These are phyloP conservation scores for Claviceps sp. DNA, from an alignment of 2,329 filamentous ascomycete genomes.

Conservation along the genomic window DNA sequence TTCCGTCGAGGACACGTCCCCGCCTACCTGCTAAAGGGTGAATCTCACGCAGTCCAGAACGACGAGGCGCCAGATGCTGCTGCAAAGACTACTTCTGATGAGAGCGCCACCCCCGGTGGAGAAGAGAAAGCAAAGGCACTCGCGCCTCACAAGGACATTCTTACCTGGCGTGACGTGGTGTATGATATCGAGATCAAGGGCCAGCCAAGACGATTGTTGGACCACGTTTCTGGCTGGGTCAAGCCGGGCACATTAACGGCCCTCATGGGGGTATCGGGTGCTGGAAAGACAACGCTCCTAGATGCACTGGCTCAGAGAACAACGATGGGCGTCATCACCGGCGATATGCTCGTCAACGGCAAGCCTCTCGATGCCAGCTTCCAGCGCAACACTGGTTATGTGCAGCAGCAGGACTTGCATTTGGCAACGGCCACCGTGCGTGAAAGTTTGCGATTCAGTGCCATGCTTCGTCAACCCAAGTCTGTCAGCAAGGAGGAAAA, in stretches of 20 bases:
- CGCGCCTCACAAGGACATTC: constrained; percentile 41
- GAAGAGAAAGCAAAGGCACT: constrained; percentile 15
- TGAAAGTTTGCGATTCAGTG: constrained; percentile 40
- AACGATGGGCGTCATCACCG: constrained; percentile 48
- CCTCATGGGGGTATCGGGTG: constrained; percentile 49
- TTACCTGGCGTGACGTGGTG: constrained; percentile 67
- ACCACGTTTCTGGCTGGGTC: constrained; percentile 77
- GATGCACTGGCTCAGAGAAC: constrained; percentile 34
- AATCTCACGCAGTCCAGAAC: constrained; percentile 16
- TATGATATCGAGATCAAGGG: constrained; percentile 62
- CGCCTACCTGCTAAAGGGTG: constrained; percentile 20
- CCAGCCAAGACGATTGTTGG: constrained; percentile 55
- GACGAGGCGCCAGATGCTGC: constrained; percentile 17
- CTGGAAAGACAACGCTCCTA: constrained; percentile 30
- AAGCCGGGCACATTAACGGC: constrained; percentile 80
- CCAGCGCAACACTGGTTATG: constrained; percentile 53
- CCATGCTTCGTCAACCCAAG: constrained; percentile 43
- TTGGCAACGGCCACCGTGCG: constrained; percentile 41
- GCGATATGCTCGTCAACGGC: constrained; percentile 53
- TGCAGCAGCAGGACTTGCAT: constrained; percentile 52
- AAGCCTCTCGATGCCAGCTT: constrained; percentile 41
- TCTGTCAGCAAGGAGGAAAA: constrained; percentile 42
- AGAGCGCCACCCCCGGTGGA: constrained; percentile 6
- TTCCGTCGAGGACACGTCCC: constrained; percentile 46
- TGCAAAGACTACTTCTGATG: constrained; percentile 11